A percentile compares a stretch with the other conserved stretches of the same genome.
phyloP scores from a whole-genome alignment of 805 yeast species.

The Teunomyces funiuensis region DNA sequence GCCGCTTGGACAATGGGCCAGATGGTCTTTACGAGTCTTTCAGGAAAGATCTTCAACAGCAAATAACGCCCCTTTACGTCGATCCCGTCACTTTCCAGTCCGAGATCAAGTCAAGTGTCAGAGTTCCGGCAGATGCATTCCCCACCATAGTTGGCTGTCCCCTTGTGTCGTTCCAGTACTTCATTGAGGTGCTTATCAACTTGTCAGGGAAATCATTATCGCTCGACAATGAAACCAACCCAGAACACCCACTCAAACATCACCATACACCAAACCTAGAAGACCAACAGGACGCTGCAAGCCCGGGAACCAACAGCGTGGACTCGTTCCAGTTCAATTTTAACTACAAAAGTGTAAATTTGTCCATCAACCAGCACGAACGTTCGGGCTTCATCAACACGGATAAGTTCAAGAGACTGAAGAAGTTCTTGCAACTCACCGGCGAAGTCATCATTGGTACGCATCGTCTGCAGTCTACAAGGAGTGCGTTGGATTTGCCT shows the following conservation, averaged over 20 bases:
- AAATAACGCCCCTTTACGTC: constrained; percentile 72
- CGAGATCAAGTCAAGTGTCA: constrained; percentile 59
- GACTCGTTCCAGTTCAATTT: constrained; percentile 25
- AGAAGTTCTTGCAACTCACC: constrained; percentile 78
- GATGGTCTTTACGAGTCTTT: constrained; percentile 67
- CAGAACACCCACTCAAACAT: constrained; percentile 4
- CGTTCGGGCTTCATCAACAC: constrained; percentile 64
- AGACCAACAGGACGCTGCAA: background rate
- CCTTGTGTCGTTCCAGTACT: constrained; percentile 78
- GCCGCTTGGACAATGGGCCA: constrained; percentile 60
- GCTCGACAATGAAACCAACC: constrained; percentile 17
- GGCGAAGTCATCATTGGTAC: constrained; percentile 83
- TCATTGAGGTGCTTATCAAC: constrained; percentile 80
- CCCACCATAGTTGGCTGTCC: constrained; percentile 77
- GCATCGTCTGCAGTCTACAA: constrained; percentile 38
- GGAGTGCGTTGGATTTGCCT: constrained; percentile 19
- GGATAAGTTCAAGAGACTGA: constrained; percentile 70
- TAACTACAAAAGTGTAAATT: constrained; percentile 16
- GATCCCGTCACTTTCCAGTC: constrained; percentile 62
- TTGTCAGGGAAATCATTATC: constrained; percentile 58
- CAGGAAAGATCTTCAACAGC: constrained; percentile 80
- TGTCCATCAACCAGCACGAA: constrained; percentile 24
- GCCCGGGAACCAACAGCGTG: background rate
- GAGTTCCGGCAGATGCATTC: constrained; percentile 81
- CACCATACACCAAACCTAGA: background rate